Base-by-base conservation (phyloP, 176 grass and related monocot genomes). In the Carex littledalei region DNA sequence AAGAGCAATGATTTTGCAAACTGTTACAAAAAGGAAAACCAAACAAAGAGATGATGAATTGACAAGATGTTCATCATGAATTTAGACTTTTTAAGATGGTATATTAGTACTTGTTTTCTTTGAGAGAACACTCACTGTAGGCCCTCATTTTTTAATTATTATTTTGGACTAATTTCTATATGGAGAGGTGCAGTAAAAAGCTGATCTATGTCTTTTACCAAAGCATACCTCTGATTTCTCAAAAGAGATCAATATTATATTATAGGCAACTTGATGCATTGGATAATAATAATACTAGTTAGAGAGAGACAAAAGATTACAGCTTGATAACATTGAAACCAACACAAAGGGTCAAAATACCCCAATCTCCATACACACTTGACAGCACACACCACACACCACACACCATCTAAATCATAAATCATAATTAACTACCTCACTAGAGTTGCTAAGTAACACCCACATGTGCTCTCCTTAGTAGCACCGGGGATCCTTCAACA, bases 401-500 rank as follows among this genome's bases (percentile, higher is more conserved):
- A 16, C 9, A 20, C 9, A 78, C 49, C 63, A 66, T 66, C n/a
- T 41, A 43, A 45, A 57, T 58, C 29, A 57, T 64, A 86, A 86
- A 54, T 59, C 21, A 54, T 61, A 63, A 43, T 43, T 43, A 43
- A 72, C 69, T 45, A 65, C 9, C 22, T 55, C n/a, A 62, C 62
- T 49, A 43, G 49, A 55, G 73, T 73, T 68, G 79, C 54, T 20
- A 89, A 84, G 65, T 45, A 84, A 88, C 87, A 96, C 93, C 95
- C 95, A 87, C 95, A 85, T 89, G 89, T 93, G 89, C 86, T 50
- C 84, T 82, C 81, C 52, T 84, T 92, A 84, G 87, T 81, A 80
- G 93, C 93, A 98, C 88, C 88, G 95, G 95, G 91, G 92, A 3
- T 91, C 79, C 83, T 83, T 83, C 18, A 84, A 85, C 53, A 67